These are phyloP conservation scores for Saccharomycopsis capsularis DNA, from an alignment of 805 yeast genomes.

Conservation along the genomic window DNA sequence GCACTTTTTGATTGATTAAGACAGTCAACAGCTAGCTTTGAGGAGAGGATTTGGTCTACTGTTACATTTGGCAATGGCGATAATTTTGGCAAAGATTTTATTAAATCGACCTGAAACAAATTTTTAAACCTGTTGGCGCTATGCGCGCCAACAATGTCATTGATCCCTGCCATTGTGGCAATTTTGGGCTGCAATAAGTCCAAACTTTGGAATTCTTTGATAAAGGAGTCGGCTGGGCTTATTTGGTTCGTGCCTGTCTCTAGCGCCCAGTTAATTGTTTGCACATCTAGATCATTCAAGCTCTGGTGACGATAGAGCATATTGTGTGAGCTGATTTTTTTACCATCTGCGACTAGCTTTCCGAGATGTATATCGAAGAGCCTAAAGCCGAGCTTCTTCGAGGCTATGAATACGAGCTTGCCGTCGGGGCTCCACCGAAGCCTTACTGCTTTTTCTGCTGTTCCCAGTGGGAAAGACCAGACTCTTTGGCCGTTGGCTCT, in stretches of 20 bases:
- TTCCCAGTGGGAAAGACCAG: conserved; percentile 33
- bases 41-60: conserved; percentile 23
- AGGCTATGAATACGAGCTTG: conserved; percentile 22
- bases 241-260: background rate
- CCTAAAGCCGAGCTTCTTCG: conserved; percentile 28
- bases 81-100: conserved; percentile 33
- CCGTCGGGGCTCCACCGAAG: conserved; percentile 36
- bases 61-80: conserved; percentile 26
- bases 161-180: too few species aligned
- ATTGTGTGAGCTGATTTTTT: conserved; percentile 44
- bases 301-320: conserved; percentile 25
- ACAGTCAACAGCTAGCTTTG: conserved; percentile 28
- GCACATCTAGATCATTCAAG: conserved; percentile 10
- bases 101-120: conserved; percentile 28
- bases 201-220: too few species aligned
- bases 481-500: conserved; percentile 48
- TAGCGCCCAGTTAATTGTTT: conserved; percentile 5
- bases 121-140: background rate
- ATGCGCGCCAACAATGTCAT: background rate
- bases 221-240: too few species aligned
- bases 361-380: conserved; percentile 32
- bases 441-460: background rate
- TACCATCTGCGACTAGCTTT: conserved; percentile 33
- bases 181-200: too few species aligned
- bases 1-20: conserved; percentile 24